phyloP scores from a whole-genome alignment of 306 rosid species.

The Cotoneaster glaucophyllus region DNA sequence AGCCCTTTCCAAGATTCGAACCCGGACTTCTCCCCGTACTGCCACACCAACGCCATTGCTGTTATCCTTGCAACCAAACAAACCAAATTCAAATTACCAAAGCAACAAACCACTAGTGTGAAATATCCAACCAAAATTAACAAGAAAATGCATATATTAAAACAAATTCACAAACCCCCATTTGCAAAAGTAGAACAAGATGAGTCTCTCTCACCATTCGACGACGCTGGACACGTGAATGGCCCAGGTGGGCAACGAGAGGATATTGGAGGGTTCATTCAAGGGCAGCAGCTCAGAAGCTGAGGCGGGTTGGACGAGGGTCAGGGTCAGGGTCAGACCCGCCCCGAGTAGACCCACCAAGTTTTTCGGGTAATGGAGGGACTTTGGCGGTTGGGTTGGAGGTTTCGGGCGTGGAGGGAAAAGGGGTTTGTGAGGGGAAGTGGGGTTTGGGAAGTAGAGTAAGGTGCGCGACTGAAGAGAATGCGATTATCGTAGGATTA shows the following conservation, averaged over 20 bases:
- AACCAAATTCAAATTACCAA: not conserved
- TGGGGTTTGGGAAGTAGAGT: constrained; percentile 19
- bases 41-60: constrained; percentile 98
- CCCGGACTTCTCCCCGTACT: constrained; percentile 71
- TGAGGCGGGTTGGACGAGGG: constrained; percentile 44
- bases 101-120: not conserved
- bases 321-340: constrained; percentile 38
- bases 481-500: too few relatives aligned
- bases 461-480: not conserved
- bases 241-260: constrained; percentile 96
- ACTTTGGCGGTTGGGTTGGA: constrained; percentile 1
- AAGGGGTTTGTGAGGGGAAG: not conserved
- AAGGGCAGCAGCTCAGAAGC: constrained; percentile 48
- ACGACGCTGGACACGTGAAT: constrained; percentile 81
- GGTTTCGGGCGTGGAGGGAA: constrained; percentile 4
- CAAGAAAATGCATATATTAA: not conserved
- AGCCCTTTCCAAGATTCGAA: constrained; percentile 88
- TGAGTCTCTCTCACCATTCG: constrained; percentile 49
- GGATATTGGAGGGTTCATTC: constrained; percentile 80
- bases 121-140: too few relatives aligned
- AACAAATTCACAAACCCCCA: not conserved
- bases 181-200: not conserved
- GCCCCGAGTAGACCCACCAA: constrained; percentile 39
- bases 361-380: constrained; percentile 9
- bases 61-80: constrained; percentile 46